phyloP scores from a whole-genome alignment of 805 yeast genomes.

The Hanseniaspora jakobsenii region DNA sequence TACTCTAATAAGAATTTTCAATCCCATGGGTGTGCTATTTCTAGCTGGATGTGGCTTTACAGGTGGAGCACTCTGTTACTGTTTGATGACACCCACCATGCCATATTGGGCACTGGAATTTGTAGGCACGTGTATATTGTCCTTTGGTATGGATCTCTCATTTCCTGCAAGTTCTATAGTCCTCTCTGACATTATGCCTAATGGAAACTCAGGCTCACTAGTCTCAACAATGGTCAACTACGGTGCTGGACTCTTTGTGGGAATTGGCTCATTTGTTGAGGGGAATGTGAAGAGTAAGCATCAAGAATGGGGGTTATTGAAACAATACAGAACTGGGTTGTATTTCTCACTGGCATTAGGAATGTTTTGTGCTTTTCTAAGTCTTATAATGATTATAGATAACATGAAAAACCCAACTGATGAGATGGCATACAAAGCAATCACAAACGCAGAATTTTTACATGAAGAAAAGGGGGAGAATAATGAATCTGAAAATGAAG shows the following conservation, averaged over 20 bases:
- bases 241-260: constrained; percentile 55
- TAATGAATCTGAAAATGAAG: too few species aligned
- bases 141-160: constrained; percentile 68
- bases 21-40: constrained; percentile 41
- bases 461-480: too few species aligned
- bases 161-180: constrained; percentile 64
- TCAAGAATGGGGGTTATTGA: constrained; percentile 18
- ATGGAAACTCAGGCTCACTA: constrained; percentile 56
- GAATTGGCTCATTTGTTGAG: constrained; percentile 34
- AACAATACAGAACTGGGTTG: neutral
- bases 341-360: neutral
- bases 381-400: neutral
- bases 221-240: constrained; percentile 63
- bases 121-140: constrained; percentile 42
- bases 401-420: neutral
- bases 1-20: constrained; percentile 33
- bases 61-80: constrained; percentile 30
- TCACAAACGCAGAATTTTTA: too few species aligned
- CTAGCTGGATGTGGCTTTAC: constrained; percentile 43
- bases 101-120: constrained; percentile 47
- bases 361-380: neutral
- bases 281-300: neutral
- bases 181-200: constrained; percentile 47
- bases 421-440: too few species aligned
- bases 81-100: constrained; percentile 26